Conservation (phyloP, 768 basidiomycete genomes). For the Amanita phalloides region DNA sequence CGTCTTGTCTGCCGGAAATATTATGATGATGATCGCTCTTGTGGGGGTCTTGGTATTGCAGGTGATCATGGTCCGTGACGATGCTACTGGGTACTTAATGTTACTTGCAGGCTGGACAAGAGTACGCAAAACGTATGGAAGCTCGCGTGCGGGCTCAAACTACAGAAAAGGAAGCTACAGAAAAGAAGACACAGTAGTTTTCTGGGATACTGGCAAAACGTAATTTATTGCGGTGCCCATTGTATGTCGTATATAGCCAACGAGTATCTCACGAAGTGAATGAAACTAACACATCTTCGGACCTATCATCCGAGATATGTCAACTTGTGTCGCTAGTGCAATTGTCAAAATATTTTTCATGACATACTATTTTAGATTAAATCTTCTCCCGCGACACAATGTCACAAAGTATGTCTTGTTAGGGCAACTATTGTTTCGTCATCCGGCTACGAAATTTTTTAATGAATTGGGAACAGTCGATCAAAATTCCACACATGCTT, state of each 20-base stretch:
- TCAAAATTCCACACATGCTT: not conserved
- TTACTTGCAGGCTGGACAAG: slow-evolving; percentile 62
- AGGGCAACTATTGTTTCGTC: not conserved
- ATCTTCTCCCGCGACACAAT: not conserved
- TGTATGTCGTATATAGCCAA: not conserved
- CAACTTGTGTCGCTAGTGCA: not conserved
- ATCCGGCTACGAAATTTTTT: not conserved
- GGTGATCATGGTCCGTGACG: slow-evolving; percentile 30
- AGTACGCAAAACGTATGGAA: slow-evolving; percentile 64
- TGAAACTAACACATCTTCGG: not conserved
- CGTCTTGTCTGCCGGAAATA: slow-evolving; percentile 78
- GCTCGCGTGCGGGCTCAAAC: slow-evolving; percentile 28
- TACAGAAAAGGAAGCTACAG: slow-evolving; percentile 19
- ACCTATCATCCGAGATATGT: not conserved
- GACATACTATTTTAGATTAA: not conserved
- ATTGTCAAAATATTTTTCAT: not conserved
- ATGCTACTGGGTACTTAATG: not conserved
- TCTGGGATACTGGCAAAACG: not conserved
- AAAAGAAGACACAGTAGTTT: slow-evolving; percentile 29
- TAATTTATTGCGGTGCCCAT: not conserved
- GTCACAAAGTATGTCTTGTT: not conserved
- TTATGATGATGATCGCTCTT: slow-evolving; percentile 66
- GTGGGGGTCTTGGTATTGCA: slow-evolving; percentile 59
- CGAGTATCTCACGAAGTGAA: not conserved
- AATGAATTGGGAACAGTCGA: not conserved